Evolutionary conservation across 805 yeast genomes (phyloP), one percentile per base, ranked within the genome.

Genomic region (Candida wancherniae): DNA sequence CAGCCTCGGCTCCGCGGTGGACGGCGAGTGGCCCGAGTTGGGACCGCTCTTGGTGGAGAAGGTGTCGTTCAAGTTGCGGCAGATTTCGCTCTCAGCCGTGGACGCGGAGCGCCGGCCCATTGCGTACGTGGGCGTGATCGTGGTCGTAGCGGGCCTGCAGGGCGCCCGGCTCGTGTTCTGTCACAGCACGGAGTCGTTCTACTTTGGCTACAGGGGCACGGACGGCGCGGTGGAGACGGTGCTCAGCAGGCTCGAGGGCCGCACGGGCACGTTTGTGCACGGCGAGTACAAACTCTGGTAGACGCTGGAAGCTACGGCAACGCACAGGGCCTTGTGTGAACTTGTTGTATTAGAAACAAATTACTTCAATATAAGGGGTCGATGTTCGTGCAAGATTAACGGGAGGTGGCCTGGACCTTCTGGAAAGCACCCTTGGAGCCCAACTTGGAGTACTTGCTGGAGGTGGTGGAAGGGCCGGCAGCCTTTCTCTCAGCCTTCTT

Each of bases 381-480:
- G 30, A 21, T 29, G 40, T 29, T 23, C 26, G 31, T 27, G 21
- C 20, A 23, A 19, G 16, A 23, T 81, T 86, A 87, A 83, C 95
- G 95, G 71, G 95, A 86, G 64, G 94, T 82, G 58, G 96, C 94
- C 57, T 79, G 81, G 60, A 87, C 96, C 77, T 87, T 87, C 73
- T 84, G 92, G 86, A 84, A 85, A 68, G 95, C 86, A 77, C 97
- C 97, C 79, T 85, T 87, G 63, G 90, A 87, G 70, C 82, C 92
- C 79, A 86, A 94, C 80, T 90, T 90, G 58, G 95, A 84, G 27
- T 21, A 28, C 36, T 37, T 37, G 65, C 85, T 69, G 73, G 77
- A 78, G 42, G 53, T 43, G 40, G 49, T 49, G 48, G 78, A 58
- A 62, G 75, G 77, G 58, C 80, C 64, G 64, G 84, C 87, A 61